A percentile compares a stretch with the other conserved stretches of the same genome.
Conservation (phyloP, 768 basidiomycete genomes). For the Boletus coccyginus region DNA sequence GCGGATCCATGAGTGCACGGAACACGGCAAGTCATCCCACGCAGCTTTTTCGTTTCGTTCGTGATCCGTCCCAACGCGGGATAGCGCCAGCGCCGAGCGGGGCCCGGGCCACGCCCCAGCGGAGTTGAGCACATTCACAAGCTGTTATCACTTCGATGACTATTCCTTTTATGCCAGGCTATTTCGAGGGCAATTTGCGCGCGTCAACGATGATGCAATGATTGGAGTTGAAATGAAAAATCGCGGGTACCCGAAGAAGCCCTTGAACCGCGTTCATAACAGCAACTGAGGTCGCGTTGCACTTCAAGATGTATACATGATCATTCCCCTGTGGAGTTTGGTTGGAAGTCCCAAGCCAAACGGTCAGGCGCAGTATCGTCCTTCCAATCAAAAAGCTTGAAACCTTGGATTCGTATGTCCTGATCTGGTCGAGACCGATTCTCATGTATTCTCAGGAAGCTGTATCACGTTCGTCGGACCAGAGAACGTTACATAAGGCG, state of each 20-base stretch:
- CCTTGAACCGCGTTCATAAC: background rate
- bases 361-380: slow-evolving; percentile 5
- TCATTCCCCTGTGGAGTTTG: slow-evolving; percentile 19
- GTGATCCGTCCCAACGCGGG: background rate
- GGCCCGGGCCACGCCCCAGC: too few relatives aligned
- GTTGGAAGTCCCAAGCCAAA: background rate
- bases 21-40: background rate
- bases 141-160: too few relatives aligned
- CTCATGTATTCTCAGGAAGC: slow-evolving; percentile 16
- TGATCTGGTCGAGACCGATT: slow-evolving; percentile 13
- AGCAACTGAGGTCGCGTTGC: slow-evolving; percentile 7
- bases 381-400: background rate
- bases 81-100: too few relatives aligned
- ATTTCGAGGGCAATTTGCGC: background rate
- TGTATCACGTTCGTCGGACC: background rate
- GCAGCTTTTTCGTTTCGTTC: background rate
- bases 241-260: background rate
- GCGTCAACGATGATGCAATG: background rate
- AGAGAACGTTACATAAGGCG: slow-evolving; percentile 5
- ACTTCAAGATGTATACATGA: background rate
- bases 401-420: slow-evolving; percentile 9
- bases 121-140: too few relatives aligned
- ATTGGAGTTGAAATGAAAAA: background rate
- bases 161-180: too few relatives aligned
- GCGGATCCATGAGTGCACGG: too few relatives aligned